phyloP scores from a whole-genome alignment of 2,329 filamentous ascomycete species.

The Sporothrix brasiliensis region DNA sequence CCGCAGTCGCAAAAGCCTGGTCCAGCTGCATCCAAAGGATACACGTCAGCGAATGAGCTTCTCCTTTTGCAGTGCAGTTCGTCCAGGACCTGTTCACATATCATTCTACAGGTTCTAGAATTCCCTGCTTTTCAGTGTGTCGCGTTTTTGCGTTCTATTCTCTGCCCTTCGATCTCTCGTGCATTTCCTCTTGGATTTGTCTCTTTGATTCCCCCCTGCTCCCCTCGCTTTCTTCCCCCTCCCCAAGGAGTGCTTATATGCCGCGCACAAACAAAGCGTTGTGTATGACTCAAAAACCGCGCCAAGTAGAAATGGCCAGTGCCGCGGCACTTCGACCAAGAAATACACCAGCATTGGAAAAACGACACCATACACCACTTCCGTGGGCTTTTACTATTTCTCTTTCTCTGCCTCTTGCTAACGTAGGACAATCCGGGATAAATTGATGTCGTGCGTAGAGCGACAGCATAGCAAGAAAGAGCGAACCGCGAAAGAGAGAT shows the following conservation, averaged over 20 bases:
- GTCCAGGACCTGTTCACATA: too few relatives aligned
- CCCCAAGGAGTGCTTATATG: neutral
- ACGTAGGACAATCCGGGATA: constrained; percentile 18
- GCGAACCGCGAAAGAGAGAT: neutral
- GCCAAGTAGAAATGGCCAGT: neutral
- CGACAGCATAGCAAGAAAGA: neutral
- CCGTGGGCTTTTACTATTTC: too few relatives aligned
- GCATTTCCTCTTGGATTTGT: neutral
- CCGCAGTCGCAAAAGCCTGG: neutral
- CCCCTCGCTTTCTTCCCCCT: neutral
- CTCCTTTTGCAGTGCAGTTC: too few relatives aligned
- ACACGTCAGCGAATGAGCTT: constrained; percentile 10
- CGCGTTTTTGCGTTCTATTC: neutral
- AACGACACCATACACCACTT: neutral
- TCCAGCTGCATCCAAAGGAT: neutral
- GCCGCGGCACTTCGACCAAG: neutral
- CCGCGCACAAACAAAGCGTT: neutral
- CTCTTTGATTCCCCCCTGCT: neutral
- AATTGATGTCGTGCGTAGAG: neutral
- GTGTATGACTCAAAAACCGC: constrained; percentile 4
- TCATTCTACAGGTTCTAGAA: neutral
- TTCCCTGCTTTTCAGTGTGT: neutral
- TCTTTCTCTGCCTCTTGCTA: neutral
- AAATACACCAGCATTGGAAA: neutral
- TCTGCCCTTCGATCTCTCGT: too few relatives aligned